A percentile compares a stretch with the other conserved stretches of the same genome.
Evolutionary conservation across 2,329 filamentous ascomycete species (phyloP).

Genomic region (Clarireedia monteithiana): DNA sequence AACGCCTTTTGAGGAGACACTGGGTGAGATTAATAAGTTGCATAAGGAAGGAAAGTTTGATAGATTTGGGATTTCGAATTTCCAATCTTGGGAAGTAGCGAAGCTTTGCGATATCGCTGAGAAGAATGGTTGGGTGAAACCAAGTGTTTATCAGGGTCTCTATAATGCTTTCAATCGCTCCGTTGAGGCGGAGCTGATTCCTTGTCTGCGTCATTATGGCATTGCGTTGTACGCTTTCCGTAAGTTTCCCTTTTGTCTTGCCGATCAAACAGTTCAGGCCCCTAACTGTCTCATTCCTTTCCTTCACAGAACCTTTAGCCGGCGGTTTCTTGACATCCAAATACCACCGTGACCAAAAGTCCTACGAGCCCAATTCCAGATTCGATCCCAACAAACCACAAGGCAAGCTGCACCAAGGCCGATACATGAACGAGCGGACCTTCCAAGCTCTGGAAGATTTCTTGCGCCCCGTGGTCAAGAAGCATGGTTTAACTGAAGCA

Average conservation of each 20-base stretch:
- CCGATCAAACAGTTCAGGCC: no score
- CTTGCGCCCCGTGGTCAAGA: slow-evolving; percentile 59
- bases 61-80: slow-evolving; percentile 53
- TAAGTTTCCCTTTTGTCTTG: no score
- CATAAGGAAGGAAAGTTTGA: slow-evolving; percentile 24
- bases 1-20: slow-evolving; percentile 24
- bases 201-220: slow-evolving; percentile 49
- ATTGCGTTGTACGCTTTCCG: slow-evolving; percentile 54
- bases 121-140: slow-evolving; percentile 28
- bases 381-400: slow-evolving; percentile 37
- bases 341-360: slow-evolving; percentile 41
- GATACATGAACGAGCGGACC: slow-evolving; percentile 55
- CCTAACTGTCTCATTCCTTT: no score
- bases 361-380: slow-evolving; percentile 12
- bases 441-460: slow-evolving; percentile 56
- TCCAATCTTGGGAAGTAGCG: slow-evolving; percentile 33
- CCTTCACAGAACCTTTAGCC: slow-evolving; percentile 39
- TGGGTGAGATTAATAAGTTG: slow-evolving; percentile 28
- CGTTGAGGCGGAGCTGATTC: slow-evolving; percentile 55
- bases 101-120: slow-evolving; percentile 28
- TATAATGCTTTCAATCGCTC: slow-evolving; percentile 32
- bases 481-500: slow-evolving; percentile 60
- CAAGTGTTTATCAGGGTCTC: slow-evolving; percentile 30
- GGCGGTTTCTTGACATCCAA: slow-evolving; percentile 39
- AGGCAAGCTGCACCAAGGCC: slow-evolving; percentile 42